Base-by-base conservation (phyloP, 2,329 filamentous ascomycete species). In the Bretziella fagacearum region DNA sequence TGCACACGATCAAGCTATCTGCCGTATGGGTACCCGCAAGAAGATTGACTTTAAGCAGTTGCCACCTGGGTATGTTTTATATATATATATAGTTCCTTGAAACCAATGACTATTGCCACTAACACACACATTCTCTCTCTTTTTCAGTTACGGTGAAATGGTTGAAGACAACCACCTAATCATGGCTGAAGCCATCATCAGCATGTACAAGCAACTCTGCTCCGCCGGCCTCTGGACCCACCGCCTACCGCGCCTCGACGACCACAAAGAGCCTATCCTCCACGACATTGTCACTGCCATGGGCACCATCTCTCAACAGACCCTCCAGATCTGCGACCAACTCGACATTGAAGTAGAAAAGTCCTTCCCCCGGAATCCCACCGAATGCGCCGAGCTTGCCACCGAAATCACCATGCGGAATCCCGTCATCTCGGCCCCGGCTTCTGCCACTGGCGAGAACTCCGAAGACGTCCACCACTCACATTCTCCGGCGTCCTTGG, bases 31-130 rank as follows among this genome's bases (percentile, higher is more conserved):
- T 6, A 70, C 73, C 11, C 64, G 75, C 52, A 79, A 78, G 57
- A 79, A 79, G 70, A 74, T 73, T n/a, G 74, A 79, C 55, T 79
- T 75, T 58, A 79, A 79, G 63, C 74, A 79, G 60, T 58, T 79
- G 40, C 74, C 75, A 8, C 63, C 70, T 64, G 74, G 74, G 68
- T 77, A 66, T 50, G 69, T 57, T 27, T 20, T 20, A 18, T 15
- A 30, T 36, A 4, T 39, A n/a, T 22, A 10, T 10, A 20, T 11
- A n/a, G 23, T 8, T 20, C 18, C 35, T 10, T 39, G 17, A 23
- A 4, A 32, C 17, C 13, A 6, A 13, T 6, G 20, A 25, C 37
- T 50, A 36, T n/a, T n/a, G n/a, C n/a, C n/a, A n/a, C n/a, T n/a
- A n/a, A n/a, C n/a, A n/a, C n/a, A 48, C 39, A 23, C 18, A 27